Evolutionary conservation across 2,329 filamentous ascomycete genomes (phyloP).

Genomic region (Macrophomina pseudophaseolina): DNA sequence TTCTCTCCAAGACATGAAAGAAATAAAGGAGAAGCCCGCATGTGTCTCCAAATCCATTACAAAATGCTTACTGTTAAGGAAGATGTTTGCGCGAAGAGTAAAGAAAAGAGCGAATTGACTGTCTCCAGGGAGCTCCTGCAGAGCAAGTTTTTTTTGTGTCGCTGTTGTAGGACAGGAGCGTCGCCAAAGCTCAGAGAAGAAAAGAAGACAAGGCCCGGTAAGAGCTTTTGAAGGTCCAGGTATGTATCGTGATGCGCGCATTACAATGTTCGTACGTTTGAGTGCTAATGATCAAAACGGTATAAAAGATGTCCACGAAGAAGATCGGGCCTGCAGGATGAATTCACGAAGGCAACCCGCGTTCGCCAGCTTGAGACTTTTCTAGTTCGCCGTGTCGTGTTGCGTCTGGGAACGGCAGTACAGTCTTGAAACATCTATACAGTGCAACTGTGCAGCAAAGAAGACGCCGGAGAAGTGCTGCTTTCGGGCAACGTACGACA

Average conservation of each 20-base stretch:
- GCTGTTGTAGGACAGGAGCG: not conserved
- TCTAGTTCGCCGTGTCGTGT: slow-evolving; percentile 2
- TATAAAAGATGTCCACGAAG: slow-evolving; percentile 10
- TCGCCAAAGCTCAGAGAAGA: not conserved
- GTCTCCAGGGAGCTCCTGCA: slow-evolving; percentile 2
- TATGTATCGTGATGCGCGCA: slow-evolving; percentile 19
- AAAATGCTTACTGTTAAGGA: slow-evolving; percentile 14
- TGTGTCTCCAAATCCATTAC: slow-evolving; percentile 5
- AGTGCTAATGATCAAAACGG: not conserved
- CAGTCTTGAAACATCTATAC: not conserved
- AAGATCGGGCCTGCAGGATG: not conserved
- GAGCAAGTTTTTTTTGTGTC: not conserved
- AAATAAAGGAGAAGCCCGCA: not conserved
- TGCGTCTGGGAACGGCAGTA: slow-evolving; percentile 4
- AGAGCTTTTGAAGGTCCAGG: slow-evolving; percentile 12
- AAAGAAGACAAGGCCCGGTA: slow-evolving; percentile 1
- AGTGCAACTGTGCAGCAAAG: not conserved
- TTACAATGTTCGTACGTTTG: slow-evolving; percentile 20
- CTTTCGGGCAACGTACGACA: not conserved
- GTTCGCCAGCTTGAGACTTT: slow-evolving; percentile 9
- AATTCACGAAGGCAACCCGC: not conserved
- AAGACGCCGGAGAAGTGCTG: not conserved
- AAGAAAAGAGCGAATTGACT: not conserved
- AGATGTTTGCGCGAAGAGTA: not conserved
- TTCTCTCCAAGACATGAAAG: not conserved